phyloP scores from a whole-genome alignment of 1,139 yeast genomes.

The Suhomyces chickasaworum region DNA sequence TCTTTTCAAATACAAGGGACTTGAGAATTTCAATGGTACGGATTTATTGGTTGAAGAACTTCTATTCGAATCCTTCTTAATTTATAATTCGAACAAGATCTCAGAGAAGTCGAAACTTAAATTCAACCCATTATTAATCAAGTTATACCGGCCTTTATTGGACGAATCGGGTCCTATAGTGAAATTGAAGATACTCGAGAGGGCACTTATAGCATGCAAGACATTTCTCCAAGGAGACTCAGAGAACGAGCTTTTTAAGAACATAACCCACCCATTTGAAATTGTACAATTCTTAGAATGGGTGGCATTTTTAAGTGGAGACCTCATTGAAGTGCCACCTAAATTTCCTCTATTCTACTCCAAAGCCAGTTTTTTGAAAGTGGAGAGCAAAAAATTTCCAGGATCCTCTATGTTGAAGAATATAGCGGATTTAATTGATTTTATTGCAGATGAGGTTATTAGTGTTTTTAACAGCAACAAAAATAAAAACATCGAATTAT shows the following conservation, averaged over 20 bases:
- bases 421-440: slow-evolving; percentile 10
- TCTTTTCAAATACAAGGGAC: slow-evolving; percentile 9
- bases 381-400: slow-evolving; percentile 2
- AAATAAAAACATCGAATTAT: slow-evolving; percentile 8
- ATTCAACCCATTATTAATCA: slow-evolving; percentile 31
- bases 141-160: slow-evolving; percentile 37
- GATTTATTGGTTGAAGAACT: slow-evolving; percentile 19
- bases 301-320: slow-evolving; percentile 14
- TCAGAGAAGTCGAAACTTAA: slow-evolving; percentile 20
- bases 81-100: slow-evolving; percentile 29
- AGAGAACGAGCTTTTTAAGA: background rate
- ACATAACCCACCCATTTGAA: slow-evolving; percentile 12
- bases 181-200: slow-evolving; percentile 20
- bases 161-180: slow-evolving; percentile 31
- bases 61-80: slow-evolving; percentile 29
- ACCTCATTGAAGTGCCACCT: slow-evolving; percentile 1
- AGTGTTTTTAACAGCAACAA: slow-evolving; percentile 7
- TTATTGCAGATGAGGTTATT: slow-evolving; percentile 7
- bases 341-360: slow-evolving; percentile 1
- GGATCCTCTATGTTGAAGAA: slow-evolving; percentile 3
- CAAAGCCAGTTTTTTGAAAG: background rate
- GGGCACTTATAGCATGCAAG: slow-evolving; percentile 11
- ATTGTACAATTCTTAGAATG: slow-evolving; percentile 24
- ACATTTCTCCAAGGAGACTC: background rate
- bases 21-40: slow-evolving; percentile 9